Conservation (phyloP, 306 rosid species). For the Fragaria iinumae region DNA sequence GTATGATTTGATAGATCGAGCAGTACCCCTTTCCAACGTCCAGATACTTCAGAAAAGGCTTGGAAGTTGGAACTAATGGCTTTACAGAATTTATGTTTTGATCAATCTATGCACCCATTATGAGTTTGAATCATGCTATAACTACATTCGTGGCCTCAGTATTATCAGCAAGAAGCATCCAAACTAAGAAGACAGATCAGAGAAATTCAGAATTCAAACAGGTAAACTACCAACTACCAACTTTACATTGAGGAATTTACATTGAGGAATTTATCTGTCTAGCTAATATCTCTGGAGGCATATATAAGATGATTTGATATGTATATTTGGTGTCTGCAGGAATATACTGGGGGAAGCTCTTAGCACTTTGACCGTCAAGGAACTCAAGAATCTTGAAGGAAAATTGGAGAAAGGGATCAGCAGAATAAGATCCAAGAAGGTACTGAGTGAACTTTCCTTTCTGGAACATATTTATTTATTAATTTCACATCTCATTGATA, state of each 20-base stretch:
- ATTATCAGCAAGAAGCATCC: slow-evolving; percentile 90
- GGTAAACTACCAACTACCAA: slow-evolving; percentile 33
- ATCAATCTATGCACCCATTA: background rate
- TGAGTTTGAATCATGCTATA: slow-evolving; percentile 9
- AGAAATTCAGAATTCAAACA: slow-evolving; percentile 80
- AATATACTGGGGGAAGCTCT: slow-evolving; percentile 90
- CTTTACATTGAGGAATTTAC: background rate
- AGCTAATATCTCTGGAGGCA: background rate
- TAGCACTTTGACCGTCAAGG: slow-evolving; percentile 63
- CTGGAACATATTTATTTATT: background rate
- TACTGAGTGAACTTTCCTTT: slow-evolving; percentile 6
- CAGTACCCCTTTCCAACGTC: background rate
- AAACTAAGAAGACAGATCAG: slow-evolving; percentile 81
- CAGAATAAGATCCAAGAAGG: slow-evolving; percentile 91
- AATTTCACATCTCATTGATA: background rate
- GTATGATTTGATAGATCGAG: background rate
- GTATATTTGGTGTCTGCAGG: slow-evolving; percentile 32
- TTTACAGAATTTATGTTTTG: background rate
- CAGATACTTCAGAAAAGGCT: background rate
- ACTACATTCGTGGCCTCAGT: slow-evolving; percentile 38
- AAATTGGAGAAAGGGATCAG: slow-evolving; percentile 93
- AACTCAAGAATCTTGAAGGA: slow-evolving; percentile 81
- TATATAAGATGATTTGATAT: background rate
- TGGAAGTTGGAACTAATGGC: background rate
- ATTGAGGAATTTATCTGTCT: background rate